Percentiles rank a stretch among this genome's conserved stretches.
Evolutionary conservation across 202 grass and related monocot genomes (phyloP).

Genomic region (Carex sylvatica): DNA sequence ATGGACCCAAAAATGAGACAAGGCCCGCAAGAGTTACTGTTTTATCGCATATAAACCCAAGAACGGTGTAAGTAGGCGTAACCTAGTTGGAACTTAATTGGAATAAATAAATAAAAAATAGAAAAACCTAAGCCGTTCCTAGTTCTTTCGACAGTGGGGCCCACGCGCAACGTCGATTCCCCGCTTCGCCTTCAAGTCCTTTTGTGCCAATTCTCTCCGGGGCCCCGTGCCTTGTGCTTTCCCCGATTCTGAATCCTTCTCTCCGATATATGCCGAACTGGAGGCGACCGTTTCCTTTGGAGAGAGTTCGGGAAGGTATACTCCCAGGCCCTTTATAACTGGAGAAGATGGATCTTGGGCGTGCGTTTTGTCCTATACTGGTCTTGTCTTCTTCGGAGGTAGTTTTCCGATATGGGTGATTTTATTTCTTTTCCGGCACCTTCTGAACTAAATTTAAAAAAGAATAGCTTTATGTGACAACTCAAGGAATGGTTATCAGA

Average conservation of each 20-base stretch:
- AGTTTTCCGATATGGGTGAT: background rate
- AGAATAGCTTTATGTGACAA: background rate
- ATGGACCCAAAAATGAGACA: background rate
- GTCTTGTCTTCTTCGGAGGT: background rate
- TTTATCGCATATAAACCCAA: background rate
- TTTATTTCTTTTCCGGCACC: background rate
- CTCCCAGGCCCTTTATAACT: background rate
- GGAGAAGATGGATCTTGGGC: background rate
- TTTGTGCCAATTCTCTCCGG: background rate
- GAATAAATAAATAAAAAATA: too few relatives aligned
- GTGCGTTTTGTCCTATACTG: background rate
- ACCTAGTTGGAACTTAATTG: background rate
- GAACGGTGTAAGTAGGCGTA: background rate
- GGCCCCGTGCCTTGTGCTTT: background rate
- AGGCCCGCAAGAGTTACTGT: background rate
- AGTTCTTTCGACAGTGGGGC: slow-evolving; percentile 1
- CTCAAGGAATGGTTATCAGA: background rate
- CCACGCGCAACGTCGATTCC: slow-evolving; percentile 26
- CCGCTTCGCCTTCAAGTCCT: slow-evolving; percentile 22
- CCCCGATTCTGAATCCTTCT: slow-evolving; percentile 6
- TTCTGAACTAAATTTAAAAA: background rate
- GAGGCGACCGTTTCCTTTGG: background rate
- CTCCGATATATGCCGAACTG: background rate
- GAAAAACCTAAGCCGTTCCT: background rate
- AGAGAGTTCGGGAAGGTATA: background rate